Conservation (phyloP, 192 early-diverging fungal species). For the Rhizophlyctis rosea region DNA sequence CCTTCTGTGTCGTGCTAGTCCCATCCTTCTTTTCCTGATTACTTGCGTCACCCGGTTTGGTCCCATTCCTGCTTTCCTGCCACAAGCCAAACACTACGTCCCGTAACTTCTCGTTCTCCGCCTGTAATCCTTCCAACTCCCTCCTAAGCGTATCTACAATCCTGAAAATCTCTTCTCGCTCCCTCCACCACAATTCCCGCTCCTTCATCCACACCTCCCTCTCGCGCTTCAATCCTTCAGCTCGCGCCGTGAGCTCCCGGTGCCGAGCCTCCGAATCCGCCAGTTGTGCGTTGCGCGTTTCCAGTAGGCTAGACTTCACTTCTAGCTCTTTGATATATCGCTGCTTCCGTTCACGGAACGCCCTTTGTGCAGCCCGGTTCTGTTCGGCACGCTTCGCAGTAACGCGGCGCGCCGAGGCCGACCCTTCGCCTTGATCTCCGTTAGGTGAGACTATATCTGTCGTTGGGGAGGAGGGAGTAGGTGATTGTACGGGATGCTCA, state of each 20-base stretch:
- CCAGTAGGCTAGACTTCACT: slow-evolving; percentile 44
- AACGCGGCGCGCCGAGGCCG: slow-evolving; percentile 18
- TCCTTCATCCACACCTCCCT: slow-evolving; percentile 26
- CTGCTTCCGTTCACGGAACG: slow-evolving; percentile 83
- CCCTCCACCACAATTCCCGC: slow-evolving; percentile 31
- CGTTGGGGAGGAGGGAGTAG: no score
- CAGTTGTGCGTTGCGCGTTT: slow-evolving; percentile 8
- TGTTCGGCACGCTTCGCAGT: slow-evolving; percentile 45
- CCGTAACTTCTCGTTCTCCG: slow-evolving; percentile 17
- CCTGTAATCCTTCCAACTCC: slow-evolving; percentile 12
- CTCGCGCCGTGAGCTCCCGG: slow-evolving; percentile 13
- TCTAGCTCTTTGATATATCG: slow-evolving; percentile 81
- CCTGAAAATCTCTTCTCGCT: slow-evolving; percentile 27
- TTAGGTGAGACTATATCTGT: no score
- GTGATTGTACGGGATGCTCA: no score
- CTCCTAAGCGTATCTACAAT: slow-evolving; percentile 19
- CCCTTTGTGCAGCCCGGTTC: slow-evolving; percentile 85
- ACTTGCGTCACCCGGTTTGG: no score
- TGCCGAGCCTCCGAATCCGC: slow-evolving; percentile 17
- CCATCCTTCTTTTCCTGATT: no score
- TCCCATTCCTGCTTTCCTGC: no score
- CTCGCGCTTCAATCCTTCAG: slow-evolving; percentile 20
- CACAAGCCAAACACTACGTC: slow-evolving; percentile 27
- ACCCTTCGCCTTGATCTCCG: slow-evolving; percentile 11
- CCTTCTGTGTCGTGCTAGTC: no score